Base-by-base conservation (phyloP, 768 basidiomycete genomes). In the Sporobolomyces roseus region DNA sequence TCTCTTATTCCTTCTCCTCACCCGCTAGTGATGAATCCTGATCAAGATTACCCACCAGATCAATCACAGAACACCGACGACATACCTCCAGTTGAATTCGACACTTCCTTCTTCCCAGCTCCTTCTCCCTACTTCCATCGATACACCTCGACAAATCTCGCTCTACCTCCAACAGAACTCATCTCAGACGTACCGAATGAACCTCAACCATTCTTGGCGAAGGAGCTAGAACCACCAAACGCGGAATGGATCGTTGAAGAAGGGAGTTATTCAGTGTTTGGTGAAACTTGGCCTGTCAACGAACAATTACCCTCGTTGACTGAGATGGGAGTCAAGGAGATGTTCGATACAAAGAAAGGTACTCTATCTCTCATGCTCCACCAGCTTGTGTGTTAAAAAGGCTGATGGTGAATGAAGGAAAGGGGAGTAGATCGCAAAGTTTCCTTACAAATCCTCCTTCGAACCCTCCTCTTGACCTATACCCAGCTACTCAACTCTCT, bases 221-320 rank as follows among this genome's bases (percentile, higher is more conserved):
- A 13, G 71, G 80, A 52, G 81, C 83, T 94, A 14, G 88, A 92
- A 77, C 91, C 88, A 78, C 92, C 92, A 43, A 84, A 90, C 51
- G 86, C 89, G 19, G 91, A 93, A 75, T 93, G 91, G 91, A 88
- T 94, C 59, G 82, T 90, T 2, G 89, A 92, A 73, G 90, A 90
- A 68, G 87, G 88, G 1, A 82, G 85, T 69, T 94, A 91, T 77
- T 84, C 84, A 60, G 87, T 87, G 21, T 94, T 88, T 79, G 91
- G 90, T n/a, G 89, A 93, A 77, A 83, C 83, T 74, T 94, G 90
- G 89, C 88, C 88, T 85, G 90, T 93, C 61, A 89, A 91, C 75
- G 90, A 92, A 75, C 85, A 82, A 21, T 86, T 91, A 33, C 88
- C 89, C 2, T 89, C 89, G 2, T 79, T 93, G n/a, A 87, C 84